phyloP scores from a whole-genome alignment of 2,329 filamentous ascomycete species.

The Botryotinia convoluta region DNA sequence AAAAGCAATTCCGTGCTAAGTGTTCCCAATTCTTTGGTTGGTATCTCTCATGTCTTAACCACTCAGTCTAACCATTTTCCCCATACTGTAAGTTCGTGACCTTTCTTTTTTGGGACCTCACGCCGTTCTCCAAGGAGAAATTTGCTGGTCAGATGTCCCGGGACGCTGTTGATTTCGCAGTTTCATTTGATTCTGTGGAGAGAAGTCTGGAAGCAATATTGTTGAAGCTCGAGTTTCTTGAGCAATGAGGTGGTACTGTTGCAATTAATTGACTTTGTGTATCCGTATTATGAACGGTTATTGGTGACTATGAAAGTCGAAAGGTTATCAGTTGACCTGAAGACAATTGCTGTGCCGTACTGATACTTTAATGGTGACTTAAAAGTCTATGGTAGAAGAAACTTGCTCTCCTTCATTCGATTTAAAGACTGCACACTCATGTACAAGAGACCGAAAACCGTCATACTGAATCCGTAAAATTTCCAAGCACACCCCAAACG shows the following conservation, averaged over 20 bases:
- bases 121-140: background rate
- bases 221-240: background rate
- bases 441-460: background rate
- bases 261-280: background rate
- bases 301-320: background rate
- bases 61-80: background rate
- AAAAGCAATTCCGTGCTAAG: background rate
- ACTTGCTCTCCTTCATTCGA: background rate
- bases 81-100: background rate
- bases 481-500: background rate
- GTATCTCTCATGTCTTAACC: background rate
- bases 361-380: background rate
- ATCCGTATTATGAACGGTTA: background rate
- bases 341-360: background rate
- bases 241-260: background rate
- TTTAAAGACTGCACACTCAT: background rate
- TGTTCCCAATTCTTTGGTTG: background rate
- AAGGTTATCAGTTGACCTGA: background rate
- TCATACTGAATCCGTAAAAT: background rate
- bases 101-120: background rate
- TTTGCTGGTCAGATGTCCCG: background rate
- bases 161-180: background rate
- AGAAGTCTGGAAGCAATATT: background rate
- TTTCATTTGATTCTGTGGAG: background rate
- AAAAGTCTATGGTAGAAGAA: background rate